phyloP scores from a whole-genome alignment of 1,284 basidiomycete species.

The Sphaerobolus stellatus region DNA sequence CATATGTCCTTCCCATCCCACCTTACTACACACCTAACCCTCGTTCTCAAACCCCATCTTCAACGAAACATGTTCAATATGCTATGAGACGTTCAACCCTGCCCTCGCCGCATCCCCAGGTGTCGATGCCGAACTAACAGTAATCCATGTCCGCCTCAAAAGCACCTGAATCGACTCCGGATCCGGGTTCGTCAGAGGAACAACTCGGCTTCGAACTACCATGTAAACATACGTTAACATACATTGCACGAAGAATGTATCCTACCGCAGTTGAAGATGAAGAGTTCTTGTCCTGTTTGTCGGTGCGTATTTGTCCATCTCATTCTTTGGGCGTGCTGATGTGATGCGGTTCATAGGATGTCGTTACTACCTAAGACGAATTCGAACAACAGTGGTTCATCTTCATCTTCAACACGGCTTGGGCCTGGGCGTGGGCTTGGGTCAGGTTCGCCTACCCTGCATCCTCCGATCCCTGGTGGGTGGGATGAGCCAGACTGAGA shows the following conservation, averaged over 20 bases:
- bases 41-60: conserved; percentile 48
- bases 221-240: conserved; percentile 77
- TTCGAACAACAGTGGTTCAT: no score
- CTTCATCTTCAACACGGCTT: no score
- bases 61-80: conserved; percentile 73
- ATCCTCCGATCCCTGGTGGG: no score
- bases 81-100: conserved; percentile 73
- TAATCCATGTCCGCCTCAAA: background rate
- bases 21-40: conserved; percentile 3
- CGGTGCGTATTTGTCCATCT: no score
- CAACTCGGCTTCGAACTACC: conserved; percentile 72
- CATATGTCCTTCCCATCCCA: conserved; percentile 53
- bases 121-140: background rate
- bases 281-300: conserved; percentile 84
- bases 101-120: conserved; percentile 62
- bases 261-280: conserved; percentile 77
- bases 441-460: no score
- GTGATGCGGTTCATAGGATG: no score
- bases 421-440: no score
- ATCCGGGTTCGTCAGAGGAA: no score
- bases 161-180: no score
- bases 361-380: no score
- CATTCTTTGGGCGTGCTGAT: no score
- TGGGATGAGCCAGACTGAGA: no score
- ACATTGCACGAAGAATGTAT: conserved; percentile 82